Evolutionary conservation across 2,329 filamentous ascomycete genomes (phyloP).

Genomic region (Tolypocladium paradoxum): DNA sequence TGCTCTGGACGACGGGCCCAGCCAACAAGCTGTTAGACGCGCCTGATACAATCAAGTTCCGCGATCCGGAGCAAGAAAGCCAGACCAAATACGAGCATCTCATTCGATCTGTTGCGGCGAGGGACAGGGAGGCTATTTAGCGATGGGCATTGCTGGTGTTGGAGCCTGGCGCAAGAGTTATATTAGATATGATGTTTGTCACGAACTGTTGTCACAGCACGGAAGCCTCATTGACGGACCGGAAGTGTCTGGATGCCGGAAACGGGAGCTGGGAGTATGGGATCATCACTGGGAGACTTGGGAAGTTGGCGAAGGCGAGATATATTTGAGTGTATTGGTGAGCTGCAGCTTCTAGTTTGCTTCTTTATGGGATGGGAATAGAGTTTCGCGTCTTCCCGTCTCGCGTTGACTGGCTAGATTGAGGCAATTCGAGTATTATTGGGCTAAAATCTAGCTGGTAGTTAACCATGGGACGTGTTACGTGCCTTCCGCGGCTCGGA

Average conservation of each 20-base stretch:
- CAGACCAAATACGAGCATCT: conserved; percentile 25
- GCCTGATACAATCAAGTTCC: conserved; percentile 12
- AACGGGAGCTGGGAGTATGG: not conserved
- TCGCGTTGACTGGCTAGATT: too few species aligned
- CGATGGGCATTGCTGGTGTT: not conserved
- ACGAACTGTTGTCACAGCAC: not conserved
- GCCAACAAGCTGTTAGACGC: conserved; percentile 5
- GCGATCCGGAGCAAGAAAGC: conserved; percentile 23
- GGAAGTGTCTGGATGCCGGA: not conserved
- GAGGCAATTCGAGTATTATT: too few species aligned
- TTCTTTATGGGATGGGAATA: too few species aligned
- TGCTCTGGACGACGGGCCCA: conserved; percentile 22
- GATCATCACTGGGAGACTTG: not conserved
- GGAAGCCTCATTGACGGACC: not conserved
- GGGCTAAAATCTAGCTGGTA: too few species aligned
- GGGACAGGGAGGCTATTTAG: conserved; percentile 16
- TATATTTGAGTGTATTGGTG: not conserved
- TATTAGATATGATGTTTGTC: not conserved
- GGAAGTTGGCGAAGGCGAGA: not conserved
- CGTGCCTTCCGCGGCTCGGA: too few species aligned
- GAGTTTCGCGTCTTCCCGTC: too few species aligned
- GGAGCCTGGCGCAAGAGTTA: not conserved
- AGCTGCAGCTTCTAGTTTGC: too few species aligned
- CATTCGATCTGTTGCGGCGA: conserved; percentile 24
- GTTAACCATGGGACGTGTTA: too few species aligned